A percentile compares a stretch with the other conserved stretches of the same genome.
phyloP scores from a whole-genome alignment of 305 asterid genomes.

The Lippia alba region DNA sequence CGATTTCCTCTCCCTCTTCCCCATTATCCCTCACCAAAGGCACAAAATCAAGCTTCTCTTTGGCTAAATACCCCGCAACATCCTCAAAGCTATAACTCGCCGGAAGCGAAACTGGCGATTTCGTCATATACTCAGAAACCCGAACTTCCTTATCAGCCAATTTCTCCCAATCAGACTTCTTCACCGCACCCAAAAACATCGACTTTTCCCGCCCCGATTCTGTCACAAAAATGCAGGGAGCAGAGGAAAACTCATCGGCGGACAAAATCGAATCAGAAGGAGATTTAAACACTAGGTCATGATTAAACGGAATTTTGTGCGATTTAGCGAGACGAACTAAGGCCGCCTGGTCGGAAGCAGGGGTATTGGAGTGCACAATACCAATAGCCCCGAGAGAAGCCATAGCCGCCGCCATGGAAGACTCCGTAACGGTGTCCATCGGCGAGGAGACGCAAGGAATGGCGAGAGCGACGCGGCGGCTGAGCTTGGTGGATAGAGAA shows the following conservation, averaged over 20 bases:
- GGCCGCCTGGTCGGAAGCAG: slow-evolving; percentile 57
- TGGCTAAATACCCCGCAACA: slow-evolving; percentile 76
- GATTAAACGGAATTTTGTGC: slow-evolving; percentile 66
- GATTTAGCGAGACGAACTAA: slow-evolving; percentile 69
- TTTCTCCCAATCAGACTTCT: slow-evolving; percentile 65
- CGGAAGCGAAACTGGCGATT: slow-evolving; percentile 52
- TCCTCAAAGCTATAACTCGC: slow-evolving; percentile 69
- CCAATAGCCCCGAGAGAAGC: slow-evolving; percentile 86
- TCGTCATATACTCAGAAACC: slow-evolving; percentile 66
- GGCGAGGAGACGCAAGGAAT: slow-evolving; percentile 93
- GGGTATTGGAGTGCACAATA: slow-evolving; percentile 75
- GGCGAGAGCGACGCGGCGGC: slow-evolving; percentile 67
- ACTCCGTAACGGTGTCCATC: slow-evolving; percentile 92
- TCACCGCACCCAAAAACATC: slow-evolving; percentile 63
- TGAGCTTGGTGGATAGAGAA: slow-evolving; percentile 73
- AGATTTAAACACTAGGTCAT: slow-evolving; percentile 53
- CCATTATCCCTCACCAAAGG: slow-evolving; percentile 56
- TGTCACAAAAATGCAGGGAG: slow-evolving; percentile 73
- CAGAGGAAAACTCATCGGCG: slow-evolving; percentile 53
- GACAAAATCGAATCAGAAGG: slow-evolving; percentile 63
- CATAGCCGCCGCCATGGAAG: slow-evolving; percentile 93
- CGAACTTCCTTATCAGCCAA: slow-evolving; percentile 55
- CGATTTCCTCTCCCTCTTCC: slow-evolving; percentile 56
- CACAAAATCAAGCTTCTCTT: slow-evolving; percentile 56
- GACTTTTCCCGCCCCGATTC: slow-evolving; percentile 56